Evolutionary conservation across 2,329 filamentous ascomycete genomes (phyloP).

Genomic region (Didymella sp.): DNA sequence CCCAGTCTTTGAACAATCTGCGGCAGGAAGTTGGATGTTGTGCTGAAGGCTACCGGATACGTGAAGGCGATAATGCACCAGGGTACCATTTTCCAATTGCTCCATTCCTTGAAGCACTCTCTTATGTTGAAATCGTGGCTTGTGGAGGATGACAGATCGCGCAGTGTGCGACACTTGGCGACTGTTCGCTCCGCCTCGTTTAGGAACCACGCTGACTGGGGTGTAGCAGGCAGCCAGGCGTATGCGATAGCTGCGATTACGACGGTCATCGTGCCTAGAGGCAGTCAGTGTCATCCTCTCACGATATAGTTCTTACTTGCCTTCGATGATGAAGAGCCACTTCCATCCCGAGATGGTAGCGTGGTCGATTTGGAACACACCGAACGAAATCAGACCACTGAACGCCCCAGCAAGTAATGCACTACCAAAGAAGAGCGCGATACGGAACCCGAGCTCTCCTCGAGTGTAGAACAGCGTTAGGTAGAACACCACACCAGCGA

Average conservation of each 20-base stretch:
- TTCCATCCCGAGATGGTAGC: constrained; percentile 55
- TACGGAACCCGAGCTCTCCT: constrained; percentile 53
- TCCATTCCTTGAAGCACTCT: constrained; percentile 55
- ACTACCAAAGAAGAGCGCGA: constrained; percentile 55
- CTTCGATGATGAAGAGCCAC: constrained; percentile 56
- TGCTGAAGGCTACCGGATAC: constrained; percentile 58
- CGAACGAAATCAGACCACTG: constrained; percentile 52
- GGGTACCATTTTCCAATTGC: constrained; percentile 51
- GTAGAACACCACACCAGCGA: constrained; percentile 62
- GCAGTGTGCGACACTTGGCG: constrained; percentile 54
- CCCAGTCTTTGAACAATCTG: constrained; percentile 56
- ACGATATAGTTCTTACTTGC: constrained; percentile 8
- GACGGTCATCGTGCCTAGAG: constrained; percentile 40
- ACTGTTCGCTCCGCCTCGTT: constrained; percentile 47
- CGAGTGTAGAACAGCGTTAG: constrained; percentile 58
- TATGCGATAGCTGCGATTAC: constrained; percentile 40
- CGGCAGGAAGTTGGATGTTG: constrained; percentile 57
- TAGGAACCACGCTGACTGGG: constrained; percentile 51
- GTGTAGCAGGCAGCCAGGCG: constrained; percentile 45
- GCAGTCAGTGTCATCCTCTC: background rate
- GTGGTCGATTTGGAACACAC: constrained; percentile 58
- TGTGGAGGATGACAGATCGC: constrained; percentile 54
- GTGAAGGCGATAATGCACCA: constrained; percentile 58
- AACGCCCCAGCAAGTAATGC: constrained; percentile 53
- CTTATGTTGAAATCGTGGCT: constrained; percentile 50